A percentile compares a stretch with the other conserved stretches of the same genome.
Conservation (phyloP, 1,284 basidiomycete species). For the Naganishia albida region DNA sequence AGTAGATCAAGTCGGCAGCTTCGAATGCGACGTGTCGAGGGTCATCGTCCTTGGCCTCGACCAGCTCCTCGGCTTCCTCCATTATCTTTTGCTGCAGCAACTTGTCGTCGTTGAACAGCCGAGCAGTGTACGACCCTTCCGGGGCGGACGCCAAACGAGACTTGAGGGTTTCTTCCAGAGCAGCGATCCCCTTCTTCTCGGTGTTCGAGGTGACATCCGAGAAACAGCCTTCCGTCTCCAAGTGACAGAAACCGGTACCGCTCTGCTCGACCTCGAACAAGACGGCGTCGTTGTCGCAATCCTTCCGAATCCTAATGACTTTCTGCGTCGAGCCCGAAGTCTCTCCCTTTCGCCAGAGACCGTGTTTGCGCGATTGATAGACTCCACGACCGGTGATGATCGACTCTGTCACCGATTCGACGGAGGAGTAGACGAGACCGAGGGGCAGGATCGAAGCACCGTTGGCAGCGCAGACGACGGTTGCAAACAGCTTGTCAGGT, state of each 20-base stretch:
- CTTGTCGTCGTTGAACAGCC: constrained; percentile 79
- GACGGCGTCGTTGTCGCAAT: constrained; percentile 92
- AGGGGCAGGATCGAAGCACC: constrained; percentile 61
- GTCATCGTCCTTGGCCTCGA: constrained; percentile 74
- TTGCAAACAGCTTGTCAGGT: constrained; percentile 88
- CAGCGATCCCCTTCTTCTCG: constrained; percentile 71
- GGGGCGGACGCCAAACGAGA: constrained; percentile 75
- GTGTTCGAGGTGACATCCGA: constrained; percentile 13
- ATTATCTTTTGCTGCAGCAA: constrained; percentile 90
- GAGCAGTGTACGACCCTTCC: constrained; percentile 86
- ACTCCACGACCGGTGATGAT: constrained; percentile 87
- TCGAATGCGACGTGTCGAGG: constrained; percentile 74
- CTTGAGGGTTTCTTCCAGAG: constrained; percentile 78
- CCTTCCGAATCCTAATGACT: constrained; percentile 76
- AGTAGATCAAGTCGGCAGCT: constrained; percentile 94
- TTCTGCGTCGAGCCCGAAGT: constrained; percentile 92
- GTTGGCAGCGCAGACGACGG: constrained; percentile 65
- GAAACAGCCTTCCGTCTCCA: constrained; percentile 83
- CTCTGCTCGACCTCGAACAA: constrained; percentile 91
- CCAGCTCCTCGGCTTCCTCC: constrained; percentile 97
- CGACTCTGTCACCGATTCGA: constrained; percentile 79
- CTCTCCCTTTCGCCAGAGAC: constrained; percentile 96
- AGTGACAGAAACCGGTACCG: constrained; percentile 91
- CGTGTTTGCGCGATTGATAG: constrained; percentile 95
- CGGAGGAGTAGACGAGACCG: constrained; percentile 96